A percentile compares a stretch with the other conserved stretches of the same genome.
phyloP scores from a whole-genome alignment of 129 eudicot species.

The Erigeron canadensis region DNA sequence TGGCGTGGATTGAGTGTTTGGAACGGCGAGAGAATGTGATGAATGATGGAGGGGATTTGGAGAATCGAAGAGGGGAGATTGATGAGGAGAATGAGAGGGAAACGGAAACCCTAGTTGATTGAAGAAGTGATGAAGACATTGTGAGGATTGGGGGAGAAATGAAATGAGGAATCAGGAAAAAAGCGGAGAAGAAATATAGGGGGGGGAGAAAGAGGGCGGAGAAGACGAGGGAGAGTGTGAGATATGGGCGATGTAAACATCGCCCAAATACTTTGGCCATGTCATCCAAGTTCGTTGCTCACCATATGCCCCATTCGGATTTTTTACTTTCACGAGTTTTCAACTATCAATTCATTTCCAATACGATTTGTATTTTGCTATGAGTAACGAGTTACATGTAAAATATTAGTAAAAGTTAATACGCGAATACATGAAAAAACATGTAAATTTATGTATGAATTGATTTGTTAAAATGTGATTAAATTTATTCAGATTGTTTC shows the following conservation, averaged over 20 bases:
- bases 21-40: slow-evolving; percentile 36
- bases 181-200: too few relatives aligned
- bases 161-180: background rate
- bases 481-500: too few relatives aligned
- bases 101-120: slow-evolving; percentile 37
- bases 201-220: slow-evolving; percentile 47
- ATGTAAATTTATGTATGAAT: too few relatives aligned
- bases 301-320: slow-evolving; percentile 13
- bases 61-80: slow-evolving; percentile 16
- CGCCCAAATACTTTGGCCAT: slow-evolving; percentile 39
- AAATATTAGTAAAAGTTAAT: too few relatives aligned
- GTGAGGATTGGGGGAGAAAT: slow-evolving; percentile 14
- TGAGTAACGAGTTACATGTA: too few relatives aligned
- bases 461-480: too few relatives aligned
- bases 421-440: too few relatives aligned
- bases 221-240: slow-evolving; percentile 58
- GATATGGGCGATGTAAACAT: slow-evolving; percentile 29
- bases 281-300: slow-evolving; percentile 35
- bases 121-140: slow-evolving; percentile 58
- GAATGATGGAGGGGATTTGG: slow-evolving; percentile 36
- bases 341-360: too few relatives aligned
- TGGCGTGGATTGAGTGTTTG: slow-evolving; percentile 39
- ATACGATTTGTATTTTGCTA: too few relatives aligned
- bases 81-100: slow-evolving; percentile 59
- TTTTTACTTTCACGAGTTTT: too few relatives aligned